A percentile compares a stretch with the other conserved stretches of the same genome.
These are phyloP conservation scores for Clonostachys solani DNA, from an alignment of 2,329 filamentous ascomycete species.

Conservation along the genomic window DNA sequence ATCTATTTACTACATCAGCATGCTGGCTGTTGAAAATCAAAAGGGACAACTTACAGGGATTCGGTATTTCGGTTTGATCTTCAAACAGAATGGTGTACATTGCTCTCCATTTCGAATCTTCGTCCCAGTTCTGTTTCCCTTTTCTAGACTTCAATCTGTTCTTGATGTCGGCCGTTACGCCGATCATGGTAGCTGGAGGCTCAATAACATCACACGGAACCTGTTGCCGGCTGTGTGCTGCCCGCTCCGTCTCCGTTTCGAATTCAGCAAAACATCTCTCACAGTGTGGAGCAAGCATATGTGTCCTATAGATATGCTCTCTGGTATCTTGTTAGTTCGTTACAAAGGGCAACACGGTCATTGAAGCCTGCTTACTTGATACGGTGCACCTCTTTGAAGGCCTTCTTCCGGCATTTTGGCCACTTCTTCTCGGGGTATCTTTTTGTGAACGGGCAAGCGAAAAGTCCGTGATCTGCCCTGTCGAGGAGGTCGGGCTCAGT, in stretches of 20 bases:
- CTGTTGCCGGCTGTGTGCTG: not conserved
- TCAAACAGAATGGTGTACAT: not conserved
- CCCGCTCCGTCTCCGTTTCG: not conserved
- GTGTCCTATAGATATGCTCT: not conserved
- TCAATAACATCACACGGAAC: not conserved
- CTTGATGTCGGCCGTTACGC: not conserved
- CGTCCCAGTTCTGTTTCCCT: not conserved
- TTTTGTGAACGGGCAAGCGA: not conserved
- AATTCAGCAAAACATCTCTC: not conserved
- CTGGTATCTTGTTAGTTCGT: not conserved
- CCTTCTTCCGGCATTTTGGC: not conserved
- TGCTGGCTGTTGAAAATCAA: no score
- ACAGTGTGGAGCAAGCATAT: not conserved
- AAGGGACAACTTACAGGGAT: not conserved
- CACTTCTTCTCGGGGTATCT: not conserved
- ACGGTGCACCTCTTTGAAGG: not conserved
- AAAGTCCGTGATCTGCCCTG: not conserved
- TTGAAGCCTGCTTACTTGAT: not conserved
- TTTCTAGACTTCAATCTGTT: not conserved
- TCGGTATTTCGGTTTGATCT: not conserved
- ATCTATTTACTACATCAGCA: no score
- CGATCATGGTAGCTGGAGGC: not conserved
- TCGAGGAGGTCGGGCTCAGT: not conserved
- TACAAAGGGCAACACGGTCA: not conserved
- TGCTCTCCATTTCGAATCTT: not conserved